Percentiles rank a stretch among this genome's conserved stretches.
Evolutionary conservation across 371 early-diverging fungal species (phyloP).

Genomic region (Circinella minor): DNA sequence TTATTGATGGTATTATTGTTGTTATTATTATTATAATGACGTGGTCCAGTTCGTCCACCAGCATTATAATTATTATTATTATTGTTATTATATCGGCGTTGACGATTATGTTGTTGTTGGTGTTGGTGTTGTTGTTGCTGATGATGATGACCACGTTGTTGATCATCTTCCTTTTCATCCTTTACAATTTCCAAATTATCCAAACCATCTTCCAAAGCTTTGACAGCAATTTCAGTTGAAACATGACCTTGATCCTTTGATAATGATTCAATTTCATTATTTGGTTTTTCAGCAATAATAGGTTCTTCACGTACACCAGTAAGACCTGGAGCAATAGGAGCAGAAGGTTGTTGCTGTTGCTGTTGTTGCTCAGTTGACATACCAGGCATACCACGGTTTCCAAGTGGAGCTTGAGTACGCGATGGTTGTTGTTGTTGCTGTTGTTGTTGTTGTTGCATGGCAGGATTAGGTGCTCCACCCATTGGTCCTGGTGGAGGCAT

Average conservation of each 20-base stretch:
- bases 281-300: slow-evolving; percentile 2
- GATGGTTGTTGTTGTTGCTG: slow-evolving; percentile 27
- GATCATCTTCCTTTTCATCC: slow-evolving; percentile 2
- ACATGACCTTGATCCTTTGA: slow-evolving; percentile 1
- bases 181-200: slow-evolving; percentile 14
- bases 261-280: neutral
- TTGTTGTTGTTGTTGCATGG: slow-evolving; percentile 34
- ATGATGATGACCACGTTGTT: slow-evolving; percentile 1
- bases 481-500: slow-evolving; percentile 16
- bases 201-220: slow-evolving; percentile 7
- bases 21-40: slow-evolving; percentile 8
- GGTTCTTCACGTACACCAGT: slow-evolving; percentile 12
- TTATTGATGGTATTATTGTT: neutral
- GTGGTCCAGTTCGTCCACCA: slow-evolving; percentile 8
- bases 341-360: neutral
- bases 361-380: slow-evolving; percentile 20
- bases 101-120: slow-evolving; percentile 14
- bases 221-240: slow-evolving; percentile 13
- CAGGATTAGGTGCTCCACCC: slow-evolving; percentile 27
- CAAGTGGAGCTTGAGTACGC: slow-evolving; percentile 24
- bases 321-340: slow-evolving; percentile 8
- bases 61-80: neutral
- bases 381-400: slow-evolving; percentile 14
- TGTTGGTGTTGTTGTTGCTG: neutral
- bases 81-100: slow-evolving; percentile 12